Evolutionary conservation across 768 basidiomycete species (phyloP), one percentile per base, ranked within the genome.

Genomic region (Chlorophyllum brunneum): DNA sequence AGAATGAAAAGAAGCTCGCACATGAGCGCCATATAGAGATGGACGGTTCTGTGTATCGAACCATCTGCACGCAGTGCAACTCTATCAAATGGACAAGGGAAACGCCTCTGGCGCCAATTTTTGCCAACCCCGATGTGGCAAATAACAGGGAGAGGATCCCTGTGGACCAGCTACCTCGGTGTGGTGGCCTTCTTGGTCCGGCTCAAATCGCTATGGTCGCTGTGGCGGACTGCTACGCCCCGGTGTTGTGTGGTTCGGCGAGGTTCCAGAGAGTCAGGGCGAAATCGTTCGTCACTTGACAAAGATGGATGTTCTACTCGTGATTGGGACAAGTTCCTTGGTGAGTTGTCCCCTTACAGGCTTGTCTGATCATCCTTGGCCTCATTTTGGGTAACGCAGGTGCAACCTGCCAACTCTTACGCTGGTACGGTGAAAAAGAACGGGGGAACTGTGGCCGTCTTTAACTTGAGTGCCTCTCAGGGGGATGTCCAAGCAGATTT

Each of bases 161-260:
- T 1, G 46, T 64, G 9, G 59, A 66, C 5, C 57, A 68, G 6
- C 63, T 83, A 38, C 79, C 79, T 1, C 65, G 69, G 7, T 81
- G 79, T 59, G 59, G 62, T 1, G 64, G 67, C 44, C 15, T 36
- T 13, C 34, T 15, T 36, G 34, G 34, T 2, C 34, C 2, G 34
- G 9, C 13, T 36, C 34, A n/a, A 36, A 36, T 2, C 65, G 69
- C 8, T 81, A 79, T 58, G 59, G 62, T 1, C 63, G 67, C 46
- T 80, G 78, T 56, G 66, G 67, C 6, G 60, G 64, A 6, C 67
- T 82, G 8, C 65, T 70, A 2, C 67, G 80, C 18, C 79, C 80
- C 3, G 79, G 73, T 2, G 78, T 82, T 2, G 78, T 82, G 1
- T 83, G 81, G 80, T 84, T 83, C 56, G 77, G 75, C 2, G 80